These are phyloP conservation scores for Globisporangium paroecandrum DNA, from an alignment of 352 stramenopile species.

Conservation along the genomic window DNA sequence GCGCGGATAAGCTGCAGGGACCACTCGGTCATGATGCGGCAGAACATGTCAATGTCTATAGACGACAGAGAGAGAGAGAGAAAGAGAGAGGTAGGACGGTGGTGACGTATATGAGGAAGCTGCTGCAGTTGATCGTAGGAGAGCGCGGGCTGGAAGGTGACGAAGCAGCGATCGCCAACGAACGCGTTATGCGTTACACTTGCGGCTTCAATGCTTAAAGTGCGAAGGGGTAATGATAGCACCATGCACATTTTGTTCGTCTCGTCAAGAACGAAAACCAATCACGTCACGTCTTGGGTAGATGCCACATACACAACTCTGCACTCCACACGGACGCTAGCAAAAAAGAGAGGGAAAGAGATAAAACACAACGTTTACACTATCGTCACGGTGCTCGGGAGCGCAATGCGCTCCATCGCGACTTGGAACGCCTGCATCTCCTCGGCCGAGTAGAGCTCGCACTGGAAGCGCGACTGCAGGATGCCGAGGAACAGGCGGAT, in stretches of 20 bases:
- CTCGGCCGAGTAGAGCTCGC: slow-evolving; percentile 57
- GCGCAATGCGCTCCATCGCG: slow-evolving; percentile 69
- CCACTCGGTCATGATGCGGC: slow-evolving; percentile 79
- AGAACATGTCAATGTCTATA: slow-evolving; percentile 75
- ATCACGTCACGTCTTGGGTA: too few relatives aligned
- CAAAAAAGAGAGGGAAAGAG: not conserved
- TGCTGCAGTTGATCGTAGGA: too few relatives aligned
- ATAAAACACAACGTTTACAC: slow-evolving; percentile 21
- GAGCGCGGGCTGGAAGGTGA: too few relatives aligned
- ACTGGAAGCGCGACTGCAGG: slow-evolving; percentile 63
- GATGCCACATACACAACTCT: not conserved
- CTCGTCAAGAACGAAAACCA: too few relatives aligned
- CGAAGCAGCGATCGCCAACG: too few relatives aligned
- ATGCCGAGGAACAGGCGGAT: slow-evolving; percentile 78
- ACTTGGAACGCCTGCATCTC: slow-evolving; percentile 77
- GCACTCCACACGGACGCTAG: not conserved
- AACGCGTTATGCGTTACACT: too few relatives aligned
- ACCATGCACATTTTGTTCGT: too few relatives aligned
- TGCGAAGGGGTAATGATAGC: too few relatives aligned
- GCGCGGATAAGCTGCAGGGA: slow-evolving; percentile 54
- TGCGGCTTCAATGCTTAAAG: too few relatives aligned
- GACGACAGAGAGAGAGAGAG: not conserved
- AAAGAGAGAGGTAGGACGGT: not conserved
- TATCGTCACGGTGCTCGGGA: slow-evolving; percentile 32
- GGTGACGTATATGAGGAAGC: too few relatives aligned